These are phyloP conservation scores for Blastobotrys raffinosifermentans DNA, from an alignment of 1,139 yeast species.

Conservation along the genomic window DNA sequence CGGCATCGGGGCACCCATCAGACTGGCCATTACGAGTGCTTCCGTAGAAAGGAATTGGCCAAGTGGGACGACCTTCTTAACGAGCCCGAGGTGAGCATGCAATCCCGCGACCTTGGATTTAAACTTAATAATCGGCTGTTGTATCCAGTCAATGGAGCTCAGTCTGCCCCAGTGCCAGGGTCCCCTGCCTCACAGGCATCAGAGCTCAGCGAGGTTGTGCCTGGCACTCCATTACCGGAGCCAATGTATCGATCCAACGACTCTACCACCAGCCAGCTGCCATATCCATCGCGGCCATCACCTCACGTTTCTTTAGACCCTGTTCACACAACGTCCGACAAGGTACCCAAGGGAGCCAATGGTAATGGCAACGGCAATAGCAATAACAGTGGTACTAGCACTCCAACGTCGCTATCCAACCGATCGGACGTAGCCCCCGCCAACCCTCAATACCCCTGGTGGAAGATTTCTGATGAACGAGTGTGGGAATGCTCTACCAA, in stretches of 20 bases:
- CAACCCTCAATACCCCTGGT: slow-evolving; percentile 41
- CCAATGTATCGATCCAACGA: neutral
- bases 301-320: slow-evolving; percentile 5
- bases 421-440: slow-evolving; percentile 5
- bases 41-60: slow-evolving; percentile 28
- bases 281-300: slow-evolving; percentile 3
- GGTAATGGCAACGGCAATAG: slow-evolving; percentile 1
- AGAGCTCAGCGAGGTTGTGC: neutral
- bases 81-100: neutral
- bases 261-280: slow-evolving; percentile 4
- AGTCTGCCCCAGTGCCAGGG: slow-evolving; percentile 1
- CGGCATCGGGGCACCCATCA: slow-evolving; percentile 87
- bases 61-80: slow-evolving; percentile 20
- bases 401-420: slow-evolving; percentile 5
- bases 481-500: slow-evolving; percentile 57
- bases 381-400: slow-evolving; percentile 4
- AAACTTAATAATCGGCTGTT: neutral
- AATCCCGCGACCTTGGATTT: neutral
- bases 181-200: neutral
- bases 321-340: neutral
- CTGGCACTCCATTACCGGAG: neutral
- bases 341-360: neutral
- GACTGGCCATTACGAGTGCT: slow-evolving; percentile 64
- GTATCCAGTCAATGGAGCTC: slow-evolving; percentile 1
- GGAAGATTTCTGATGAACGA: slow-evolving; percentile 79